phyloP scores from a whole-genome alignment of 192 early-diverging fungal species.

The Backusella sp. region DNA sequence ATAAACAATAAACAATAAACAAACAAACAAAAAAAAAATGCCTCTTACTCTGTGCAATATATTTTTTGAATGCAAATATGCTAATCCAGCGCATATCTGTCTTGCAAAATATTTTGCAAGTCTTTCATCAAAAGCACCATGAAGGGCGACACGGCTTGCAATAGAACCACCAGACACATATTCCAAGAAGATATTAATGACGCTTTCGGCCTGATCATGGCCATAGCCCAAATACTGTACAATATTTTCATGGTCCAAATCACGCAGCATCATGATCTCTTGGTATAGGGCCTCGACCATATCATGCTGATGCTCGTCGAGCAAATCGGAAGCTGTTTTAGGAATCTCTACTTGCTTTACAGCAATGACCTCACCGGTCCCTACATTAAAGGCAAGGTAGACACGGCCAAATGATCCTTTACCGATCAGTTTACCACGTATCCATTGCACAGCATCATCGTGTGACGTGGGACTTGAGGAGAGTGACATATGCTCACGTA shows the following conservation, averaged over 20 bases:
- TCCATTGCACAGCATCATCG: conserved; percentile 58
- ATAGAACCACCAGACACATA: conserved; percentile 96
- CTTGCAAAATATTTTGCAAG: conserved; percentile 70
- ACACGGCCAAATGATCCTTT: conserved; percentile 87
- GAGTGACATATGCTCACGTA: conserved; percentile 32
- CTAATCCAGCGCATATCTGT: conserved; percentile 84
- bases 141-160: conserved; percentile 70
- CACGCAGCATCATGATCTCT: conserved; percentile 76
- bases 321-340: conserved; percentile 37
- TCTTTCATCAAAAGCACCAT: conserved; percentile 73
- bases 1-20: not conserved
- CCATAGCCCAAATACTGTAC: conserved; percentile 88
- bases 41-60: conserved; percentile 70
- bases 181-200: conserved; percentile 96
- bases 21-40: not conserved
- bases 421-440: conserved; percentile 80
- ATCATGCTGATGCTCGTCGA: conserved; percentile 44
- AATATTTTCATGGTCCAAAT: conserved; percentile 90
- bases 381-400: conserved; percentile 73
- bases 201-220: conserved; percentile 37
- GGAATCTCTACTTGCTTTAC: conserved; percentile 84
- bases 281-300: conserved; percentile 66
- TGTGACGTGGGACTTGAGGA: conserved; percentile 28
- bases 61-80: conserved; percentile 79
- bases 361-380: conserved; percentile 78